Conservation (phyloP, 2,329 filamentous ascomycete species). For the Curvularia verruculosa region DNA sequence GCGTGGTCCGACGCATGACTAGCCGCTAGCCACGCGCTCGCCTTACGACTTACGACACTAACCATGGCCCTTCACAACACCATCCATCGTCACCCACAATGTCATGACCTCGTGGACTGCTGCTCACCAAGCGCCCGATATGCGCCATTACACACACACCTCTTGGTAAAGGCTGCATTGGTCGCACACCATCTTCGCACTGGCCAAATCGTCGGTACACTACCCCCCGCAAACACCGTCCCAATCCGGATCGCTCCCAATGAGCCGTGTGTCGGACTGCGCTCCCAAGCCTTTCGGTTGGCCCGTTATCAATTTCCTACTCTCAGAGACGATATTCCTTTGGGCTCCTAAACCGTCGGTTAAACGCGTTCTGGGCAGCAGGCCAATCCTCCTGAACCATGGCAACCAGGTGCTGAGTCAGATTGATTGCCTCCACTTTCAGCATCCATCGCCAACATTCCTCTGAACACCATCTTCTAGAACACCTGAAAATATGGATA, state of each 20-base stretch:
- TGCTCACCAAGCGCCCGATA: constrained; percentile 10
- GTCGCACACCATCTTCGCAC: constrained; percentile 9
- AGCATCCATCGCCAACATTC: background rate
- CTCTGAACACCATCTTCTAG: background rate
- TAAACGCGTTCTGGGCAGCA: constrained; percentile 11
- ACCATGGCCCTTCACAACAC: constrained; percentile 7
- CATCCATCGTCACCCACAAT: constrained; percentile 6
- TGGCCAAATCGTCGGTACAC: constrained; percentile 12
- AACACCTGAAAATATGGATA: background rate
- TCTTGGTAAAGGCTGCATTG: constrained; percentile 14
- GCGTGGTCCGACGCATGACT: constrained; percentile 15
- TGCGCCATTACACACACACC: constrained; percentile 3
- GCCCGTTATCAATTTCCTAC: constrained; percentile 14
- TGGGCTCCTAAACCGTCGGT: constrained; percentile 3
- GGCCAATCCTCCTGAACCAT: constrained; percentile 3
- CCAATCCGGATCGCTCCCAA: constrained; percentile 2
- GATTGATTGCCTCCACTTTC: background rate
- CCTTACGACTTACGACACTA: background rate
- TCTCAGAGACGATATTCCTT: constrained; percentile 8
- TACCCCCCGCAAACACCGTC: constrained; percentile 14
- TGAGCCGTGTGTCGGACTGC: background rate
- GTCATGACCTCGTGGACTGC: constrained; percentile 11
- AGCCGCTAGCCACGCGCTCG: constrained; percentile 19
- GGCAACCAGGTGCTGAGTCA: background rate
- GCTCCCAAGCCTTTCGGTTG: constrained; percentile 8